phyloP scores from a whole-genome alignment of 2,329 filamentous ascomycete species.

The Whalleya microplaca region DNA sequence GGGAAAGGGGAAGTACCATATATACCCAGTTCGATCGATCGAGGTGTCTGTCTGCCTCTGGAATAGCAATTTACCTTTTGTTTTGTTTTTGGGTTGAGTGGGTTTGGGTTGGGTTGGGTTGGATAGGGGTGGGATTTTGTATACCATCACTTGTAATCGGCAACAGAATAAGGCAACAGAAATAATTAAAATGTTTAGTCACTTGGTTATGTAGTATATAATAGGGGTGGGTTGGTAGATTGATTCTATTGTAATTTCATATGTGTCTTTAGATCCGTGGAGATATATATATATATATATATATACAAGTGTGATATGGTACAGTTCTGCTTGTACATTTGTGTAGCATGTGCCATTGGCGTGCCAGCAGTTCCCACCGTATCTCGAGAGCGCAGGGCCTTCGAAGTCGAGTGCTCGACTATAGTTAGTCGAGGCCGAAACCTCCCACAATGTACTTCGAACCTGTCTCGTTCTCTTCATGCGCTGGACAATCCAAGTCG shows the following conservation, averaged over 20 bases:
- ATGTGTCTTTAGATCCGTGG: not conserved
- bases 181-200: not conserved
- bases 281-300: too few species aligned
- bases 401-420: not conserved
- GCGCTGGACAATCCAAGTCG: not conserved
- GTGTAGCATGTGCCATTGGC: not conserved
- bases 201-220: constrained; percentile 1
- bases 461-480: not conserved
- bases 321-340: constrained; percentile 3
- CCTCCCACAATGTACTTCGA: not conserved
- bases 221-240: not conserved
- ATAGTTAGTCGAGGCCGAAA: not conserved
- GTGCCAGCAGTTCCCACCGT: not conserved
- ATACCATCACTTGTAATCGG: constrained; percentile 17
- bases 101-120: too few species aligned
- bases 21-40: constrained; percentile 24
- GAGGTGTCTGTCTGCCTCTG: constrained; percentile 11
- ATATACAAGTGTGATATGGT: constrained; percentile 4
- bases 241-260: not conserved
- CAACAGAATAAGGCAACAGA: too few species aligned
- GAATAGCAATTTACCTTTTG: constrained; percentile 8
- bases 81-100: constrained; percentile 4
- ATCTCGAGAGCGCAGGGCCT: not conserved
- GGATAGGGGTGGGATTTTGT: too few species aligned
- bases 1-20: not conserved